Evolutionary conservation across 2,329 filamentous ascomycete genomes (phyloP), one percentile per base, ranked within the genome.

Genomic region (Chaetomium sp.): DNA sequence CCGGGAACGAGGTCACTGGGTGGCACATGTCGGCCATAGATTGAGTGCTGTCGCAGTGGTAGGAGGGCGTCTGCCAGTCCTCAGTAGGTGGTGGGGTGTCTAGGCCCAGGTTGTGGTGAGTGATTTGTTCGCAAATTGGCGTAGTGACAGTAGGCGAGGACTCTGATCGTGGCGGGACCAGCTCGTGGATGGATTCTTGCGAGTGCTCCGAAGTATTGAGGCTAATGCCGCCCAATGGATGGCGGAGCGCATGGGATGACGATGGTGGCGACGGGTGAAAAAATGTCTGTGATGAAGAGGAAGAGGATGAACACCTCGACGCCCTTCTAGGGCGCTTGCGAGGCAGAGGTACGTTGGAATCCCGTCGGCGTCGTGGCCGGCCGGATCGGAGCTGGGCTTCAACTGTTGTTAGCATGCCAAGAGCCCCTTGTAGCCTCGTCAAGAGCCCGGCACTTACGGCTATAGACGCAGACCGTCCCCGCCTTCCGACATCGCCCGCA

Each of bases 401-500:
- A 12, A 10, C 3, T 21, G 45, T 16, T 63, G 56, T 66, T 19
- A 66, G 59, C 9, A 4, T 19, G 10, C 31, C 12, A 55, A 33
- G 53, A 16, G 38, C 3, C 16, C 16, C 33, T 16, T 27, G n/a
- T 25, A 12, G 13, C 21, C 31, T 16, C 13, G 2, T 3, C 31
- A 56, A 25, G n/a, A 33, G 3, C 8, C 0, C n/a, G 8, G 1
- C 35, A 62, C 67, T 31, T 57, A 70, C 69, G 67, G 50, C 69
- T 70, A 57, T 67, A 70, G 29, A 68, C 63, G 63, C 69, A 70
- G 5, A 67, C 51, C n/a, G 69, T 65, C 19, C 67, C 65, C 4
- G 69, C 69, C 53, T 69, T 69, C 49, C 55, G 63, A 27, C 69
- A 70, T 25, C 69, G 53, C 6, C 59, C 57, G 42, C 69, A 70